These are phyloP conservation scores for Linnemannia zychae DNA, from an alignment of 192 early-diverging fungal genomes.

Conservation along the genomic window DNA sequence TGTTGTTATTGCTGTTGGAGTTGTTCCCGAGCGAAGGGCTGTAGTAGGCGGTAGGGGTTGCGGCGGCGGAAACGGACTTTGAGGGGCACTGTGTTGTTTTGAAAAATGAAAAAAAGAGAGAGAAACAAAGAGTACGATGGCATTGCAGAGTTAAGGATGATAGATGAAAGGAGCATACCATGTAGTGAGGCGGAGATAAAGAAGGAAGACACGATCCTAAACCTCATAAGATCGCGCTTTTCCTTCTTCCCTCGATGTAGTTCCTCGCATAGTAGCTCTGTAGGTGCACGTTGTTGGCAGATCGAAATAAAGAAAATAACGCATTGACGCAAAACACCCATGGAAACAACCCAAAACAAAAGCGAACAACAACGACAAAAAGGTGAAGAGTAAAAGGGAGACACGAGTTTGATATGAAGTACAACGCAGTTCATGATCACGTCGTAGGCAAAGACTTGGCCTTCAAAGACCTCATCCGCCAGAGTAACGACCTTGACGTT, in stretches of 20 bases:
- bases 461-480: constrained; percentile 66
- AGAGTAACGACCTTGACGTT: constrained; percentile 62
- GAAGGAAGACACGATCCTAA: not conserved
- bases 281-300: not conserved
- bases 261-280: constrained; percentile 1
- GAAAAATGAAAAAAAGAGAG: constrained; percentile 2
- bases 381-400: constrained; percentile 5
- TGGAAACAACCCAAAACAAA: constrained; percentile 24
- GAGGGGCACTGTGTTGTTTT: constrained; percentile 55
- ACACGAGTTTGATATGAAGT: constrained; percentile 73
- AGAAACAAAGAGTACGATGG: not conserved
- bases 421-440: constrained; percentile 71
- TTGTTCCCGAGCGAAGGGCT: constrained; percentile 36
- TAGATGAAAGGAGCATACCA: not conserved
- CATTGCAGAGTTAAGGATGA: constrained; percentile 52
- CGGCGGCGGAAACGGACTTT: constrained; percentile 22
- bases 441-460: constrained; percentile 71
- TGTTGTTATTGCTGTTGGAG: not conserved
- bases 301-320: constrained; percentile 10
- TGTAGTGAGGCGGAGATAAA: not conserved
- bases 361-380: not conserved
- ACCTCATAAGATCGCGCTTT: not conserved
- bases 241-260: not conserved
- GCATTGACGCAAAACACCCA: constrained; percentile 9
- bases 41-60: constrained; percentile 32